A percentile compares a stretch with the other conserved stretches of the same genome.
These are phyloP conservation scores for Brasenia schreberi DNA, from an alignment of 164 flowering plant genomes.

Conservation along the genomic window DNA sequence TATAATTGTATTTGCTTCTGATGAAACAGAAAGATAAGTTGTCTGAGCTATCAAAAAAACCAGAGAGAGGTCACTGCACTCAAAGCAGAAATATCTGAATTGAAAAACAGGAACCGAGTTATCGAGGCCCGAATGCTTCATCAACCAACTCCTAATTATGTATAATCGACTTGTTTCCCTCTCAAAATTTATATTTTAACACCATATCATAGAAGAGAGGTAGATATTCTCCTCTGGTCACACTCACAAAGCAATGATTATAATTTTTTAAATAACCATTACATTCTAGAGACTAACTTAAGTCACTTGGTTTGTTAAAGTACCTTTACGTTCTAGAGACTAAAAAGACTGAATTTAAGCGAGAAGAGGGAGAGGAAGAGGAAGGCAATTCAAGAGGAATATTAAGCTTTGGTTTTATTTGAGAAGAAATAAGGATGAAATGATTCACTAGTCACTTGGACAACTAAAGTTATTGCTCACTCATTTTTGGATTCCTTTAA, in stretches of 20 bases:
- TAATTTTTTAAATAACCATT: not conserved
- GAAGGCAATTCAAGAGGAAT: not conserved
- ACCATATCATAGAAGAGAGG: conserved; percentile 1
- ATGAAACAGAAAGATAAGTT: no score
- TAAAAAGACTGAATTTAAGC: no score
- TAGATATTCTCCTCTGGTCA: conserved; percentile 29
- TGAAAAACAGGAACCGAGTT: conserved; percentile 26
- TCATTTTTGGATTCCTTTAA: no score
- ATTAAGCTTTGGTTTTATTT: no score
- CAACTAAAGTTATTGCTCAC: no score
- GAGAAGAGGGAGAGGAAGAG: not conserved
- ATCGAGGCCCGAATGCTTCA: conserved; percentile 26
- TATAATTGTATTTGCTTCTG: no score
- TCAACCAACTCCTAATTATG: conserved; percentile 2
- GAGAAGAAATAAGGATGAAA: not conserved
- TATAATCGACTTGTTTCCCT: no score
- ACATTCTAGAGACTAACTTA: no score
- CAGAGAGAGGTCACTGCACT: conserved; percentile 18
- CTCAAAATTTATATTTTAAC: no score
- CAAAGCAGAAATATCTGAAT: conserved; percentile 38
- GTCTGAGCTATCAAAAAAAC: not conserved
- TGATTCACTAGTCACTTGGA: no score
- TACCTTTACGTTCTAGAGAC: no score
- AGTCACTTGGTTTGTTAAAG: no score
- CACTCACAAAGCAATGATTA: conserved; percentile 49